Conservation (phyloP, 2,329 filamentous ascomycete genomes). For the Aspergillus chevalieri region DNA sequence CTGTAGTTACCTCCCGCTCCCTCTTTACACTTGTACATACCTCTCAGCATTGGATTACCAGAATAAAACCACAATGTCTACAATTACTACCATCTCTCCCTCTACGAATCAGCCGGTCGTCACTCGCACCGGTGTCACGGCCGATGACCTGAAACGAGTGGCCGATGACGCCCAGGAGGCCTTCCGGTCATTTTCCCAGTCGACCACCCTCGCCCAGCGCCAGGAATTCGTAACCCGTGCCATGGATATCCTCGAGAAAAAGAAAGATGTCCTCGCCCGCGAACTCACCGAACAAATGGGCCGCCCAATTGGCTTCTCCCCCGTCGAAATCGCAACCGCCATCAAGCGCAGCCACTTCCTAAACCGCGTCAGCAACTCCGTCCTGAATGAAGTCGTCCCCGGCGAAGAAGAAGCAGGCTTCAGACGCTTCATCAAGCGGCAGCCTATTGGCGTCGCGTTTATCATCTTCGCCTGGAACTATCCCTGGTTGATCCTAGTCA, state of each 20-base stretch:
- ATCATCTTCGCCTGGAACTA: slow-evolving; percentile 98
- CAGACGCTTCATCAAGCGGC: slow-evolving; percentile 81
- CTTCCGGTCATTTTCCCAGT: slow-evolving; percentile 71
- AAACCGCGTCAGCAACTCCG: slow-evolving; percentile 73
- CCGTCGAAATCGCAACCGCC: slow-evolving; percentile 76
- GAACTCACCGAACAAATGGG: slow-evolving; percentile 96
- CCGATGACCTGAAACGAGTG: slow-evolving; percentile 64
- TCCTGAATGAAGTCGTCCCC: slow-evolving; percentile 59
- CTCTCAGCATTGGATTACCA: slow-evolving; percentile 1
- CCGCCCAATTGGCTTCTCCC: slow-evolving; percentile 79
- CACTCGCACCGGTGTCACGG: slow-evolving; percentile 67
- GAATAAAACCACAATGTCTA: slow-evolving; percentile 46
- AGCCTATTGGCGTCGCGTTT: slow-evolving; percentile 79
- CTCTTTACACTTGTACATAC: not conserved
- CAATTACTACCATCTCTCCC: slow-evolving; percentile 76
- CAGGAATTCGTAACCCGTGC: slow-evolving; percentile 77
- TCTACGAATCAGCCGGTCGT: slow-evolving; percentile 79
- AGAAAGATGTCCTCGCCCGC: slow-evolving; percentile 71
- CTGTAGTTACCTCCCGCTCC: not conserved
- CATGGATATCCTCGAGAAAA: slow-evolving; percentile 61
- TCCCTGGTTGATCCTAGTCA: slow-evolving; percentile 87
- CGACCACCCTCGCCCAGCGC: slow-evolving; percentile 67
- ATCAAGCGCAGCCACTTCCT: slow-evolving; percentile 81
- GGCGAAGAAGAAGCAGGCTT: slow-evolving; percentile 84
- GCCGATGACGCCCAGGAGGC: slow-evolving; percentile 66